Base-by-base conservation (phyloP, 805 yeast species). In the Trichomonascus vanleenenianus region DNA sequence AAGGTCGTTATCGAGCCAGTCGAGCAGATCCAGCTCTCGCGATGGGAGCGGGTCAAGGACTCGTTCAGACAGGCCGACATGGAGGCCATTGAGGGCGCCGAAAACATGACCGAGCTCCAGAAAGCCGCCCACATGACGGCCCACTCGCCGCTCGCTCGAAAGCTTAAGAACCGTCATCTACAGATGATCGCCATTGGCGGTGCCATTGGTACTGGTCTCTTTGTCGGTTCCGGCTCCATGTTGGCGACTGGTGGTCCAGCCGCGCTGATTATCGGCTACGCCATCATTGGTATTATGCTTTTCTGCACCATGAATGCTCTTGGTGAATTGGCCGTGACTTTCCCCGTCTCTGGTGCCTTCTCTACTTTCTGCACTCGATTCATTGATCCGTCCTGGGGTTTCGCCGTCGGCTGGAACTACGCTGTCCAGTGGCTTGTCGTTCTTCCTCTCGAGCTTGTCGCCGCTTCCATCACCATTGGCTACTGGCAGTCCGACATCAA, bases 121-220 rank as follows among this genome's bases (percentile, higher is more conserved):
- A 61, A 53, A 52, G 62, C 66, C n/a, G 64, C 67, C 30, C 54
- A 62, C 25, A 66, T 67, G 19, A 56, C 75, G 2, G 80, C 83
- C 20, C 67, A 71, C 50, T 68, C 84, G 2, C 88, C 85, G 2
- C 66, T 83, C 49, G 66, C 74, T 30, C 61, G 78, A 47, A 45
- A 49, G 9, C 61, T 66, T 45, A 64, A 61, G 50, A 55, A 57
- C 12, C 57, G 71, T 8, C 71, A 66, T 51, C 43, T 66, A 40
- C 66, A 62, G 48, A 79, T 85, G 79, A 82, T 86, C 56, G 88
- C 94, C 31, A 71, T 86, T 45, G 93, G 93, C 48, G 89, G 94
- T 41, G 75, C 81, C 53, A 78, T 80, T 40, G 87, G 87, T 54
- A 79, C 86, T 1, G 86, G 87, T 62, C 64, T 81, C 45, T 74